Evolutionary conservation across 352 stramenopile species (phyloP).

Genomic region (Pythium guiyangense): DNA sequence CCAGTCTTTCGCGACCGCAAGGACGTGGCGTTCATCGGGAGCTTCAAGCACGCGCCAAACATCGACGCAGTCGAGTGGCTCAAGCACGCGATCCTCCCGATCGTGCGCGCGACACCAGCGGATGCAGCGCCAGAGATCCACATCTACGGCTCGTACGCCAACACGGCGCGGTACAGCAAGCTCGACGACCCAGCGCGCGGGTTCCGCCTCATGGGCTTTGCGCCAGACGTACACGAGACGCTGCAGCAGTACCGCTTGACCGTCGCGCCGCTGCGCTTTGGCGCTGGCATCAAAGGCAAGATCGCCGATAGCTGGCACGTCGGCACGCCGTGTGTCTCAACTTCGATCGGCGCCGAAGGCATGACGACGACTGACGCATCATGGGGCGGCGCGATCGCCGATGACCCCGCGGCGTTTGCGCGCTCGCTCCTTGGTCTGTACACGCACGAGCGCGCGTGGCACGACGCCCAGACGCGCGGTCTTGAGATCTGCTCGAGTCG

Average conservation of each 20-base stretch:
- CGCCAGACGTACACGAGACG: slow-evolving; percentile 63
- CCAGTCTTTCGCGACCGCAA: slow-evolving; percentile 26
- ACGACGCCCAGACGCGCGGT: slow-evolving; percentile 22
- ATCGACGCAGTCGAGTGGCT: slow-evolving; percentile 86
- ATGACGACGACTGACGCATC: slow-evolving; percentile 30
- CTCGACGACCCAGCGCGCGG: slow-evolving; percentile 42
- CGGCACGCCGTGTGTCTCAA: slow-evolving; percentile 88
- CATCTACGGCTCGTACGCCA: slow-evolving; percentile 83
- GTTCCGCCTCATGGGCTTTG: slow-evolving; percentile 80
- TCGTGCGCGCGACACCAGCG: too few relatives aligned
- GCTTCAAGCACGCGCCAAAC: slow-evolving; percentile 92
- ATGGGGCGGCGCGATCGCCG: slow-evolving; percentile 57
- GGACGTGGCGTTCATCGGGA: slow-evolving; percentile 89
- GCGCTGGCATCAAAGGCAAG: slow-evolving; percentile 94
- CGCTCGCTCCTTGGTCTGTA: slow-evolving; percentile 42
- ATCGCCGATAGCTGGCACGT: slow-evolving; percentile 91
- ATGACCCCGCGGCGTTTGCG: slow-evolving; percentile 42
- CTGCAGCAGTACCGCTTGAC: slow-evolving; percentile 67
- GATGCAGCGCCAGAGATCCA: slow-evolving; percentile 80
- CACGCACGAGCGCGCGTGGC: slow-evolving; percentile 33
- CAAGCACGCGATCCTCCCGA: slow-evolving; percentile 58
- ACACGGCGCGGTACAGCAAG: slow-evolving; percentile 43
- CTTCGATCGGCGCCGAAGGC: slow-evolving; percentile 86
- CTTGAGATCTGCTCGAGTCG: slow-evolving; percentile 23
- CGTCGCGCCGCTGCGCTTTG: slow-evolving; percentile 90